Base-by-base conservation (phyloP, 1,284 basidiomycete genomes). In the Phylloporus gajari region DNA sequence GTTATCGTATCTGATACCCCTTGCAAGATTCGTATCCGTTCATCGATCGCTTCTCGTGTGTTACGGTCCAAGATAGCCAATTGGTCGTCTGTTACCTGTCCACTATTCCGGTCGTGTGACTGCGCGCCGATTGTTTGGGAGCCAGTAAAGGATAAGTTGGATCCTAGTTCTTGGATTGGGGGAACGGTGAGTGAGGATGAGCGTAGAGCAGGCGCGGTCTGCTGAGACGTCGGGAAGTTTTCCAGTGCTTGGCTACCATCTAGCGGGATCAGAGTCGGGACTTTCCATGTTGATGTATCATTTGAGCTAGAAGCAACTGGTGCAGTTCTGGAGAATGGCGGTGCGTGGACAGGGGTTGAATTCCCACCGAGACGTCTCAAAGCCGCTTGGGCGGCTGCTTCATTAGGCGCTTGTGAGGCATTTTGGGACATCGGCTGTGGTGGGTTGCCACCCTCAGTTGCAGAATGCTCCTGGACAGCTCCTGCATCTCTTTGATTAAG, bases 11-110 rank as follows among this genome's bases (percentile, higher is more conserved):
- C 86, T 64, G 94, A 94, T 42, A 96, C 91, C 44, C 90, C 88
- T 82, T 94, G 92, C 40, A 97, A 83, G 38, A 95, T 88, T 59
- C 90, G 86, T 72, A 97, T 83, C 70, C 95, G 88, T 81, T 96
- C 94, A 74, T 96, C 94, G 64, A 97, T 93, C 7, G 93, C 93
- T 76, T 94, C 92, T 64, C 94, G 86, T 30, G 93, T 94, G 42
- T 93, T 79, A 48, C 79, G 83, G 74, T 95, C 93, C 79, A 94
- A 83, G 48, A 86, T 80, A 32, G 83, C 83, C 44, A 94, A 85
- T 77, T 92, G 93, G 69, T 88, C 88, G 60, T 90, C 90, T 51
- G 88, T 91, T 74, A 91, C 68, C 56, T 66, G 74, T 81, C 85
- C 68, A 88, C 84, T 75, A 60, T 68, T 59, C 40, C 8, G 15